Base-by-base conservation (phyloP, 1,284 basidiomycete genomes). In the Trichosporon asahii region DNA sequence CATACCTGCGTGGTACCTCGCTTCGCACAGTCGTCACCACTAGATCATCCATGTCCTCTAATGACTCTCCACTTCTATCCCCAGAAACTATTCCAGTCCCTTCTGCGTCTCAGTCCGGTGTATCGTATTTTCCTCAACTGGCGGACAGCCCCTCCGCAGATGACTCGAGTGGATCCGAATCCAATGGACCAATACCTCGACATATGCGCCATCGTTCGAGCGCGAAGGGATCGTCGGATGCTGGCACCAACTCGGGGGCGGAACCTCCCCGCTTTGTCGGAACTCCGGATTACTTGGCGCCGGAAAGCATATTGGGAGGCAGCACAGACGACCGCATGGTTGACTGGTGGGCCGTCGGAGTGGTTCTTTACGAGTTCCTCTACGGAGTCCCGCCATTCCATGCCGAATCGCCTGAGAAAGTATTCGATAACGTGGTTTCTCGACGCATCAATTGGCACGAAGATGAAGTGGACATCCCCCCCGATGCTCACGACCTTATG, bases 401-500 rank as follows among this genome's bases (percentile, higher is more conserved):
- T 78, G 96, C 93, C 64, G 94, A 97, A 72, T 92, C 92, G 9
- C 95, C 96, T 0, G 94, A 98, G 81, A 94, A 93, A 84, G 95
- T 99, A 4, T 99, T 99, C 78, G 95, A 98, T 85, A 99, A 98
- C 81, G 98, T 99, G 77, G 87, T 99, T 18, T 98, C 95, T n/a
- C 90, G 95, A 14, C 90, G 92, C 53, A 89, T 99, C 79, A 90
- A 96, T 73, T 99, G 95, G 95, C 82, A 84, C 75, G 92, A 96
- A 77, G 93, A 96, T 76, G 95, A 97, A 64, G 86, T 95, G 33
- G 94, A 98, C 69, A 89, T 93, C 74, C 93, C 94, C 7, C 87
- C 88, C 1, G 93, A 95, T 77, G 93, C 93, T 18, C 89, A 89
- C 66, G 93, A 98, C 83, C 91, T 99, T 77, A 98, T 99, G 89